Evolutionary conservation across 176 grass and related monocot genomes (phyloP).

Genomic region (Paspalum vaginatum): DNA sequence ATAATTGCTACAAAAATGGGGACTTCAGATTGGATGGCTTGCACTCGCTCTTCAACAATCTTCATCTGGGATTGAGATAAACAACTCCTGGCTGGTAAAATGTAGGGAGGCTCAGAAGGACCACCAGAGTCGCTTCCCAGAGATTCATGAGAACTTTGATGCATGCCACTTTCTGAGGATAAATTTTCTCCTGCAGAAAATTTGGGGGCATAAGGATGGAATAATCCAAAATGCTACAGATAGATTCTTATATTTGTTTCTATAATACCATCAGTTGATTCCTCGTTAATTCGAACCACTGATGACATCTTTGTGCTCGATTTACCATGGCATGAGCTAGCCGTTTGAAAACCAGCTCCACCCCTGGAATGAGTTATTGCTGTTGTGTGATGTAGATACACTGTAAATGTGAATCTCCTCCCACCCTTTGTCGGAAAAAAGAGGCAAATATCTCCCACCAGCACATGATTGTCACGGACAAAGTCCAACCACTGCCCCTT

Average conservation of each 20-base stretch:
- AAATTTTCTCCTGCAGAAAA: neutral
- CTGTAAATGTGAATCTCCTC: constrained; percentile 29
- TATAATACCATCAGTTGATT: constrained; percentile 30
- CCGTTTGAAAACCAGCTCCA: neutral
- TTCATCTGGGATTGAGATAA: constrained; percentile 16
- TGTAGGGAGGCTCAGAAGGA: constrained; percentile 2
- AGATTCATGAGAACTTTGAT: neutral
- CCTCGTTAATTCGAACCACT: neutral
- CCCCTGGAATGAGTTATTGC: neutral
- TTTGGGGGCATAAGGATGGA: neutral
- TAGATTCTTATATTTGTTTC: neutral
- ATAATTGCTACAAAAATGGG: constrained; percentile 17
- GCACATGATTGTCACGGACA: constrained; percentile 49
- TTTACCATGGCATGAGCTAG: neutral
- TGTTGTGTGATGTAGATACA: constrained; percentile 34
- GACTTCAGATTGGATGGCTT: neutral
- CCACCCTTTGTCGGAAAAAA: constrained; percentile 27
- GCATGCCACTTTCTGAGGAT: neutral
- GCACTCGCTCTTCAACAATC: constrained; percentile 1
- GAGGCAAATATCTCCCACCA: constrained; percentile 50
- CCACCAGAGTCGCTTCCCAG: neutral
- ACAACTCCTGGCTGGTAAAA: neutral
- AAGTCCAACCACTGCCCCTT: constrained; percentile 49
- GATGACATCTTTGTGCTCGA: neutral
- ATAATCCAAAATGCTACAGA: neutral